phyloP scores from a whole-genome alignment of 2,329 filamentous ascomycete genomes.

The Aphanoascus verrucosus region DNA sequence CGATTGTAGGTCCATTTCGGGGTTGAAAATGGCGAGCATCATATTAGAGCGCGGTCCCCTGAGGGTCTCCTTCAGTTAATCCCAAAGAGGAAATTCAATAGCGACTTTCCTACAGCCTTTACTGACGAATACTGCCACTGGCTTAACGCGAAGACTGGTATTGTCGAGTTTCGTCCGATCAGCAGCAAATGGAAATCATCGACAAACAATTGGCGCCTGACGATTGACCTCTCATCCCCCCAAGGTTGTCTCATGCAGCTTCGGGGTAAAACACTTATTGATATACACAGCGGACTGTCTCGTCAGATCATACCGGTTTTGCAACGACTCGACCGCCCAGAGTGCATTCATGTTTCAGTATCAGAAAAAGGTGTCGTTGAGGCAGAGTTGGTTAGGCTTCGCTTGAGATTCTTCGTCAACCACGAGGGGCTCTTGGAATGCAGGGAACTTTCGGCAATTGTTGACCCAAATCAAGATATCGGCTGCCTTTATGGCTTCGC shows the following conservation, averaged over 20 bases:
- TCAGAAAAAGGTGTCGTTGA: constrained; percentile 14
- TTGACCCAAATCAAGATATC: constrained; percentile 20
- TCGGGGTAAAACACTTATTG: not conserved
- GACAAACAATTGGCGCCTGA: constrained; percentile 21
- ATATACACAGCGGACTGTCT: not conserved
- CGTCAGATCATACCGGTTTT: not conserved
- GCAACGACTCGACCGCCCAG: not conserved
- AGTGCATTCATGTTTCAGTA: not conserved
- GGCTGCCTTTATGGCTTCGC: constrained; percentile 19
- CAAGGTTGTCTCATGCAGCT: not conserved
- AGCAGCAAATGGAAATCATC: constrained; percentile 20
- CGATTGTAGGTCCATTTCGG: constrained; percentile 19
- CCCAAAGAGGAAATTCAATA: constrained; percentile 20
- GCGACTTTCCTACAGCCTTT: constrained; percentile 24
- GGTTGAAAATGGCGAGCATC: constrained; percentile 15
- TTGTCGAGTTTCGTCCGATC: constrained; percentile 22
- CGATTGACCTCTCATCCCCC: constrained; percentile 23
- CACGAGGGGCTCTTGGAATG: constrained; percentile 4
- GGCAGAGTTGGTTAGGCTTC: constrained; percentile 38
- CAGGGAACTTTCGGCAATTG: constrained; percentile 1
- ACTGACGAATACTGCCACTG: constrained; percentile 36
- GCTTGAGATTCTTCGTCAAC: constrained; percentile 35
- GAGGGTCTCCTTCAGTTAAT: constrained; percentile 16
- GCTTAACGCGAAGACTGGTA: constrained; percentile 25
- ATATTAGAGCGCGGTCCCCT: constrained; percentile 12